A percentile compares a stretch with the other conserved stretches of the same genome.
Evolutionary conservation across 257 asterid genomes (phyloP).

Genomic region (Petrea volubilis): DNA sequence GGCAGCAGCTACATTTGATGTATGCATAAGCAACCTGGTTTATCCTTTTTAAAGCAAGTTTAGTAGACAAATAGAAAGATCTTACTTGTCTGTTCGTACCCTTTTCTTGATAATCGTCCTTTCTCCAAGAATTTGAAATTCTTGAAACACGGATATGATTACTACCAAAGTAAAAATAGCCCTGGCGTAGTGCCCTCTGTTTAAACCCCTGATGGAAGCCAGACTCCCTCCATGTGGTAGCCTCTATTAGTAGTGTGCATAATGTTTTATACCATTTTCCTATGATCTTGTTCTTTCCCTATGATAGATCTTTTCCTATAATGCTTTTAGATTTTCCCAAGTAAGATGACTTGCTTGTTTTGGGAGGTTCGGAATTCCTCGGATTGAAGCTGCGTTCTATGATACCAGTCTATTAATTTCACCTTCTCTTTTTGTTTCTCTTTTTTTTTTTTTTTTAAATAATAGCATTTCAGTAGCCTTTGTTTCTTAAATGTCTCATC

Average conservation of each 20-base stretch:
- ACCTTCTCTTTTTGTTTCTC: not conserved
- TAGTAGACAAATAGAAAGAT: not conserved
- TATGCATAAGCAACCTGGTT: not conserved
- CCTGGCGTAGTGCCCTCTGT: not conserved
- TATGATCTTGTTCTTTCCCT: not conserved
- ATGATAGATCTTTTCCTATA: not conserved
- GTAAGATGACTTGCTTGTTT: not conserved
- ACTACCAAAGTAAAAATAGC: not conserved
- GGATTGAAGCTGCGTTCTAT: constrained; percentile 9
- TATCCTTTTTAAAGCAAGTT: not conserved
- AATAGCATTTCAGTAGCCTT: not conserved
- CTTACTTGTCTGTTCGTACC: not conserved
- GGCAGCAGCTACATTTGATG: not conserved
- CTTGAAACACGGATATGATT: not conserved
- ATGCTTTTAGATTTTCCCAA: not conserved
- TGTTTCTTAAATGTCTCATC: constrained; percentile 6
- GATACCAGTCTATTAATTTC: not conserved
- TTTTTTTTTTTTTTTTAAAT: not conserved
- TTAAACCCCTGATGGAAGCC: not conserved
- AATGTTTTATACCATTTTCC: not conserved
- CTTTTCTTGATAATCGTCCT: not conserved
- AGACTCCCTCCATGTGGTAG: not conserved
- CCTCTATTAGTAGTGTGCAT: not conserved
- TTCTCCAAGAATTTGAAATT: not conserved
- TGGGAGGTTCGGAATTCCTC: not conserved